phyloP scores from a whole-genome alignment of 2,329 filamentous ascomycete genomes.

The Trichoderma oligosporum region DNA sequence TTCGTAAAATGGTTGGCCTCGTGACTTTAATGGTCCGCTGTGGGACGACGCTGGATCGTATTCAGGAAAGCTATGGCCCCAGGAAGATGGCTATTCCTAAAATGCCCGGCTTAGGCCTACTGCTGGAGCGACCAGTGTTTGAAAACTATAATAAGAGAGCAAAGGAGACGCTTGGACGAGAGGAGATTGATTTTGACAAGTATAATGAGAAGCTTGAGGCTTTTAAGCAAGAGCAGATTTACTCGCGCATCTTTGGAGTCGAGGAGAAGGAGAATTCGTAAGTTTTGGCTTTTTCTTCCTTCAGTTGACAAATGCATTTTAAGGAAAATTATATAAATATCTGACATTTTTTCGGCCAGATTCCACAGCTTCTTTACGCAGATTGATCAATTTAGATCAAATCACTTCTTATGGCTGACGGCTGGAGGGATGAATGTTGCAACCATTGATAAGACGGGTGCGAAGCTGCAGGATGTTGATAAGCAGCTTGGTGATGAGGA shows the following conservation, averaged over 20 bases:
- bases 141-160: constrained; percentile 79
- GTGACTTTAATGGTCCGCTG: constrained; percentile 79
- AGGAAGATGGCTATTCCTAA: constrained; percentile 86
- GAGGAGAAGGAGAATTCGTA: constrained; percentile 85
- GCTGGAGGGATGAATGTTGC: constrained; percentile 63
- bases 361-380: constrained; percentile 78
- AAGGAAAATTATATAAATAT: not conserved
- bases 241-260: constrained; percentile 83
- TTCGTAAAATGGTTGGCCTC: constrained; percentile 98
- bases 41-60: constrained; percentile 67
- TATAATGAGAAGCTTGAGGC: constrained; percentile 75
- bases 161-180: constrained; percentile 57
- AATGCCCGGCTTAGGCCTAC: constrained; percentile 79
- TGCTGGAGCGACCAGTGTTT: constrained; percentile 90
- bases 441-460: constrained; percentile 35
- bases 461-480: constrained; percentile 43
- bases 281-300: constrained; percentile 38
- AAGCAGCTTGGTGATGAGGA: constrained; percentile 51
- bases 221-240: constrained; percentile 92
- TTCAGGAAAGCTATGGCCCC: constrained; percentile 68
- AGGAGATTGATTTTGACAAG: constrained; percentile 72
- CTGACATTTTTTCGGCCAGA: constrained; percentile 36
- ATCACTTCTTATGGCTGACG: constrained; percentile 72
- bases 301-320: too few relatives aligned
- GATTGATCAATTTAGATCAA: constrained; percentile 68